Conservation (phyloP, 371 early-diverging fungal genomes). For the Capniomyces stellatus region DNA sequence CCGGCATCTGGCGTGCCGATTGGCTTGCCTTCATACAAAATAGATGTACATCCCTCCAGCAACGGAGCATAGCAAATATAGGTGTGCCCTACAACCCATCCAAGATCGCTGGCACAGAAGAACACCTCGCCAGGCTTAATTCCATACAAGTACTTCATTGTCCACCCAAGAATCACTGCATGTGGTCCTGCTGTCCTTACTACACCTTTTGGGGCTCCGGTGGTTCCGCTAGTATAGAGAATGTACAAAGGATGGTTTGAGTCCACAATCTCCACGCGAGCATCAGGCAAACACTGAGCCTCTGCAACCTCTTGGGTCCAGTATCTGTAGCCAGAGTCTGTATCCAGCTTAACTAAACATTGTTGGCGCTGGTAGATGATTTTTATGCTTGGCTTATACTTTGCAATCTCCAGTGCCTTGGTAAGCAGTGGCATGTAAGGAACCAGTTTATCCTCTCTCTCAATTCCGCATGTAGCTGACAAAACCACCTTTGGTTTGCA, state of each 20-base stretch:
- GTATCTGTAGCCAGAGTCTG: slow-evolving; percentile 27
- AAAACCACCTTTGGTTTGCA: slow-evolving; percentile 52
- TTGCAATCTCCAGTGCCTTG: slow-evolving; percentile 33
- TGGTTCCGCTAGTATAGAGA: slow-evolving; percentile 84
- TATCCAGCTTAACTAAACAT: slow-evolving; percentile 26
- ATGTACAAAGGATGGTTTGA: slow-evolving; percentile 80
- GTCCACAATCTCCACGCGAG: slow-evolving; percentile 41
- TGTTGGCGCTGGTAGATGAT: slow-evolving; percentile 44
- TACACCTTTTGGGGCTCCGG: slow-evolving; percentile 74
- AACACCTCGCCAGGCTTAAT: slow-evolving; percentile 47
- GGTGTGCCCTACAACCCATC: slow-evolving; percentile 88
- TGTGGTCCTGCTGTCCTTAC: slow-evolving; percentile 81
- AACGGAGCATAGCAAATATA: slow-evolving; percentile 86
- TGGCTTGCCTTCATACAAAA: slow-evolving; percentile 83
- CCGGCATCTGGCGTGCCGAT: slow-evolving; percentile 64
- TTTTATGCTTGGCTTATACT: slow-evolving; percentile 29
- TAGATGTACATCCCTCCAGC: slow-evolving; percentile 61
- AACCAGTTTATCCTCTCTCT: slow-evolving; percentile 29
- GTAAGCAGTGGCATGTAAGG: slow-evolving; percentile 38
- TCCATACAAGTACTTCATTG: slow-evolving; percentile 57
- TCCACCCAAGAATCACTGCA: slow-evolving; percentile 58
- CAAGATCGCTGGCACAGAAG: slow-evolving; percentile 77
- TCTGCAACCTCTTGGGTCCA: slow-evolving; percentile 26
- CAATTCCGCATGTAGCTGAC: slow-evolving; percentile 63
- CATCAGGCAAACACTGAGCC: slow-evolving; percentile 18